Evolutionary conservation across 1,139 yeast species (phyloP), one percentile per base, ranked within the genome.

Genomic region (Hansenula sp.): DNA sequence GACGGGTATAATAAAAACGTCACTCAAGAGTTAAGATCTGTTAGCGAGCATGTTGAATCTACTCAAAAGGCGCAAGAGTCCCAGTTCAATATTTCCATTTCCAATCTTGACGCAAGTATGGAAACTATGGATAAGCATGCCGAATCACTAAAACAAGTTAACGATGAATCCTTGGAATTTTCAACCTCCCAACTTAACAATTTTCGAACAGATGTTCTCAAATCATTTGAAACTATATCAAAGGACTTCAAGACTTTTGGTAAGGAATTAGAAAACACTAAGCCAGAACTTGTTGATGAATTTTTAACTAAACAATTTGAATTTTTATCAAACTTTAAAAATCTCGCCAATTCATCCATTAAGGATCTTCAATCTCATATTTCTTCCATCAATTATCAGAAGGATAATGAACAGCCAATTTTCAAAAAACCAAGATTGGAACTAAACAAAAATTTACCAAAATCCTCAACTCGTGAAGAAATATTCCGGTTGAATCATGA

Each of bases 351-450:
- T 2, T 10, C 39, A 2, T 44, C 44, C 11, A 11, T 52, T 7
- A 5, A 19, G 45, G 49, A 3, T 27, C 48, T 1, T 28, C 46
- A 2, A 19, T 53, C 1, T 30, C 18, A 9, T 48, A 50, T 36
- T n/a, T 16, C 1, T n/a, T n/a, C n/a, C n/a, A n/a, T n/a, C n/a
- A n/a, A n/a, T n/a, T n/a, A n/a, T n/a, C n/a, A n/a, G n/a, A 28
- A 38, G n/a, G 54, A 52, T 33, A 48, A 47, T 0, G 33, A 29
- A 15, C 18, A 31, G 2, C 54, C 47, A 24, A n/a, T 42, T 5
- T 54, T 55, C 18, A 51, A 52, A 37, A 54, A 50, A 42, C 54
- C 49, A 33, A 52, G 53, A 42, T 6, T 52, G 4, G 40, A 30
- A 5, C 24, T 37, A 5, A n/a, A 36, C 7, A 35, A 40, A 4